Evolutionary conservation across 1,139 yeast species (phyloP), one percentile per base, ranked within the genome.

Genomic region (Wickerhamiella infanticola): DNA sequence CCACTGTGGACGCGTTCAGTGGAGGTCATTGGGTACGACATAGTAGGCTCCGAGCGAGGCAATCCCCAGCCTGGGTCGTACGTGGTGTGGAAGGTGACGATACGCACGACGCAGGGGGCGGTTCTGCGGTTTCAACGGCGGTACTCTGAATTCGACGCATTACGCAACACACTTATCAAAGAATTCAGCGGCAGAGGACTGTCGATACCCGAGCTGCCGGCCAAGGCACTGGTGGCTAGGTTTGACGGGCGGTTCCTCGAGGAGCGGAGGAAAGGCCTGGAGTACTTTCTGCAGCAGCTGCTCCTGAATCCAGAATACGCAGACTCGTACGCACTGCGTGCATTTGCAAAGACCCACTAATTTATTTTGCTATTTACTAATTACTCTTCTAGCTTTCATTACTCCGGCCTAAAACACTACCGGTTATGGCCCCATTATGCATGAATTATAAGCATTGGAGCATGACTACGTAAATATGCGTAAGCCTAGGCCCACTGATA

Each of bases 221-320:
- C 84, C 0, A 81, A 81, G 56, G 74, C 77, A 44, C 63, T 71
- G 39, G 51, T 75, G 36, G 70, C 72, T 44, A 64, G 78, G 51
- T 60, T 77, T 51, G 65, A 77, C 44, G 65, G 70, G 52, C 59
- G 67, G 5, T 83, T 86, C 70, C 60, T 83, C 36, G 81, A 74
- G 50, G 66, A 66, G 31, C 63, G 95, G 40, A 63, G 86, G 9
- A 69, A 72, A 45, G 85, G 90, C 0, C 64, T 83, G 24, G 93
- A 82, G 56, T 83, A 79, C 72, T 83, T 84, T 61, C 58, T 81
- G 55, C 74, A 76, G 50, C 77, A 79, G 52, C 75, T 81, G 3
- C 59, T 83, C 37, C 64, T 84, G 55, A 79, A 82, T 55, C 90
- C 93, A 0, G 64, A 65, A 29, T 39, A 25, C 13, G 13, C 36